Percentiles rank a stretch among this genome's conserved stretches.
Evolutionary conservation across 176 grass and related monocot species (phyloP).

Genomic region (Zea luxurians): DNA sequence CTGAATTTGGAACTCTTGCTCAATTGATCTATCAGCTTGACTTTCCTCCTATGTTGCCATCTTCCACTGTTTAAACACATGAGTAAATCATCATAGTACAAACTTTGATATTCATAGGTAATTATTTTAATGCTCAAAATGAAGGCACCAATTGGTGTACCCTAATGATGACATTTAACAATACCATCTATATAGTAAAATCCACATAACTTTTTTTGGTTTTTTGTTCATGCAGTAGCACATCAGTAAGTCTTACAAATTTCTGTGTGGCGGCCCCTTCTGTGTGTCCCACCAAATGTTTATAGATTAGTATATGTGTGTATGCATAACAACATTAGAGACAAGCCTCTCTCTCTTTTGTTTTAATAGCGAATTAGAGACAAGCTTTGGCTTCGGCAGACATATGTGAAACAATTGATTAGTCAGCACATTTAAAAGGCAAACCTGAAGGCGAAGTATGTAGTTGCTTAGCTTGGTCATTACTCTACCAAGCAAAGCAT

Average conservation of each 20-base stretch:
- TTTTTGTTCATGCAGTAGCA: too few species aligned
- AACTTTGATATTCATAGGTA: too few species aligned
- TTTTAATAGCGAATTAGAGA: background rate
- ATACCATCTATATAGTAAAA: too few species aligned
- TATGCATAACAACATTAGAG: too few species aligned
- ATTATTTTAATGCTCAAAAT: too few species aligned
- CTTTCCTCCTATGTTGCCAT: slow-evolving; percentile 92
- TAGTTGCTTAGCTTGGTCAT: slow-evolving; percentile 73
- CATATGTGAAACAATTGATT: background rate
- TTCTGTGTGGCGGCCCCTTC: too few species aligned
- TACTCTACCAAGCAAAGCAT: slow-evolving; percentile 76
- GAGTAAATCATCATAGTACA: too few species aligned
- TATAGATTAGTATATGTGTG: background rate
- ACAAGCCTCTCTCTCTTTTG: too few species aligned
- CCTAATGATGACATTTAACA: too few species aligned
- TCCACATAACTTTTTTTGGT: too few species aligned
- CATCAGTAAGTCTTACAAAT: too few species aligned
- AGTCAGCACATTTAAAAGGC: slow-evolving; percentile 3
- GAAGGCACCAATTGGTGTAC: too few species aligned
- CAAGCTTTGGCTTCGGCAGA: background rate
- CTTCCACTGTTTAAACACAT: slow-evolving; percentile 77
- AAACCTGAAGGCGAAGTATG: slow-evolving; percentile 87
- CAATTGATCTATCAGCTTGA: slow-evolving; percentile 81
- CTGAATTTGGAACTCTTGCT: slow-evolving; percentile 79
- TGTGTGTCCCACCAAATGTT: background rate